Percentiles rank a stretch among this genome's conserved stretches.
phyloP scores from a whole-genome alignment of 768 basidiomycete species.

The Zangia roseola region DNA sequence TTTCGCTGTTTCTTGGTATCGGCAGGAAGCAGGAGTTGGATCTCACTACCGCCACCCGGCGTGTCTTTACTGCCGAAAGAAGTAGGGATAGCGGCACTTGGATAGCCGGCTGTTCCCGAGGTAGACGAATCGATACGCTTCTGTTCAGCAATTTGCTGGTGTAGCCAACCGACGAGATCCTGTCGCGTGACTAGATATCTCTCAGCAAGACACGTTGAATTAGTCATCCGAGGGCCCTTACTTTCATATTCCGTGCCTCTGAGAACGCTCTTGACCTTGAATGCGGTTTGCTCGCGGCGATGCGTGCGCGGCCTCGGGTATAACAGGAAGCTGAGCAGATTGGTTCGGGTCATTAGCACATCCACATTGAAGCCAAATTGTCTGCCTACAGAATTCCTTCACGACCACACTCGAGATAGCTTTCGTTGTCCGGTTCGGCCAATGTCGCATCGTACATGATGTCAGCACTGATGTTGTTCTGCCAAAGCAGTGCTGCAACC shows the following conservation, averaged over 20 bases:
- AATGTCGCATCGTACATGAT: slow-evolving; percentile 82
- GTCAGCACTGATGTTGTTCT: slow-evolving; percentile 80
- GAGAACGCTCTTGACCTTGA: slow-evolving; percentile 82
- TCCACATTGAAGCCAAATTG: background rate
- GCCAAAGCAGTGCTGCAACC: slow-evolving; percentile 74
- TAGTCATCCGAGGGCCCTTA: slow-evolving; percentile 29
- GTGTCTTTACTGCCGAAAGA: slow-evolving; percentile 36
- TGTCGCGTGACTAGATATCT: slow-evolving; percentile 53
- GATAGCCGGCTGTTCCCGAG: slow-evolving; percentile 50
- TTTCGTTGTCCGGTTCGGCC: slow-evolving; percentile 60
- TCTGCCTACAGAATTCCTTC: slow-evolving; percentile 78
- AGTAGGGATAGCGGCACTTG: slow-evolving; percentile 38
- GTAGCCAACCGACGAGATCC: slow-evolving; percentile 73
- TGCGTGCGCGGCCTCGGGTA: slow-evolving; percentile 54
- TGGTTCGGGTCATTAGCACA: slow-evolving; percentile 34
- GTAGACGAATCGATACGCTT: slow-evolving; percentile 68
- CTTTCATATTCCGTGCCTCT: slow-evolving; percentile 76
- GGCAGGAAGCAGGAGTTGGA: slow-evolving; percentile 64
- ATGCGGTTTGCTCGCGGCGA: slow-evolving; percentile 62
- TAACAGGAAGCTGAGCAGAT: slow-evolving; percentile 49
- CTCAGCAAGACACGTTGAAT: slow-evolving; percentile 5
- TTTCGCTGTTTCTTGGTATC: slow-evolving; percentile 77
- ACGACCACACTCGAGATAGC: slow-evolving; percentile 66
- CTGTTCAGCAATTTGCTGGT: slow-evolving; percentile 77
- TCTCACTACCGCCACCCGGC: slow-evolving; percentile 37